Evolutionary conservation across 345 rosid genomes (phyloP), one percentile per base, ranked within the genome.

Genomic region (Alliaria petiolata): DNA sequence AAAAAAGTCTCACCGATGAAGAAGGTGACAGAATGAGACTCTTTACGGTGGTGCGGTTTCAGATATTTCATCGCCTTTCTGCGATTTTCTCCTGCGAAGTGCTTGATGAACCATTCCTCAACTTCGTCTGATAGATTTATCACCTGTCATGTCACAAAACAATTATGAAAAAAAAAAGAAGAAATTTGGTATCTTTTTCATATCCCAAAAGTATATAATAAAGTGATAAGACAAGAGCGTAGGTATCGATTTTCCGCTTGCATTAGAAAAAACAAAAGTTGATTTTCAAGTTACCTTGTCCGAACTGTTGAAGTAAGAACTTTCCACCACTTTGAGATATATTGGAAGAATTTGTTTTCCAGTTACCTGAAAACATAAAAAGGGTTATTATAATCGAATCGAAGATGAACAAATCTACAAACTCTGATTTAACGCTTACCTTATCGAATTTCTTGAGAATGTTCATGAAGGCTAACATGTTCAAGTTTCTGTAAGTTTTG

Each of bases 371-470:
- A 70, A 60, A 22, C 25, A 22, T 30, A 34, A 15, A 17, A 38
- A 65, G 31, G 2, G 2, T n/a, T 62, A 3, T 77, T 40, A 49
- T 1, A 40, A 8, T 7, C 30, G 15, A 19, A 55, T 22, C n/a
- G 13, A n/a, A 13, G n/a, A 22, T 30, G 20, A 7, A n/a, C n/a
- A 19, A 6, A 39, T 49, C 0, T 19, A 25, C 0, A 74, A 35
- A 62, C 22, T 50, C 44, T 40, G 16, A 5, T 33, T 33, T 38
- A 43, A 51, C 1, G 66, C 79, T 80, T 78, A 90, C 99, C 81
- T 92, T 95, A 71, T 92, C 95, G 51, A 95, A 92, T 71, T 95
- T 95, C 85, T 88, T 95, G 83, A 95, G 77, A 70, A 95, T 95
- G 83, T 95, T 95, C 36, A 90, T 82, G 59, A 92, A 95, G 81